These are phyloP conservation scores for Fusarium cicatricum DNA, from an alignment of 2,329 filamentous ascomycete genomes.

Conservation along the genomic window DNA sequence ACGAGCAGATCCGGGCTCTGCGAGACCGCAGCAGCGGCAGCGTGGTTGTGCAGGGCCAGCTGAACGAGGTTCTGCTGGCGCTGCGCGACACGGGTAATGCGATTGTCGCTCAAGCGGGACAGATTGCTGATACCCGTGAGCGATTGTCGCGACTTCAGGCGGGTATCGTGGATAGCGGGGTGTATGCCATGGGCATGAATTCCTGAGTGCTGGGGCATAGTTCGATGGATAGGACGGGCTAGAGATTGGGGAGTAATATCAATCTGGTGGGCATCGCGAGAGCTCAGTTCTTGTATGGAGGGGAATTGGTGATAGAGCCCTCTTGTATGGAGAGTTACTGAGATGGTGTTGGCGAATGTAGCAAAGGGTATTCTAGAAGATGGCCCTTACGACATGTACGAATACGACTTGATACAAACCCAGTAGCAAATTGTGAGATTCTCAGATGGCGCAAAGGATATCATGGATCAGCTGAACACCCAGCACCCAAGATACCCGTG, in stretches of 20 bases:
- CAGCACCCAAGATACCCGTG: not conserved
- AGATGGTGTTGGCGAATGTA: slow-evolving; percentile 11
- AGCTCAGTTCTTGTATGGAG: slow-evolving; percentile 11
- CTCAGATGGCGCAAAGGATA: no score
- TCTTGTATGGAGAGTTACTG: not conserved
- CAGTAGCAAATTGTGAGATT: slow-evolving; percentile 1
- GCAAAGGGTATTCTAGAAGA: slow-evolving; percentile 15
- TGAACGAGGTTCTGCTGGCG: slow-evolving; percentile 49
- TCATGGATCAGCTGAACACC: no score
- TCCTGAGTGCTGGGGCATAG: slow-evolving; percentile 25
- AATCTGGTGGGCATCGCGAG: slow-evolving; percentile 20
- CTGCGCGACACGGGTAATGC: slow-evolving; percentile 52
- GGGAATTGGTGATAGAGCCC: slow-evolving; percentile 5
- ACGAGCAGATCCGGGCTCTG: slow-evolving; percentile 52
- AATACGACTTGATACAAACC: slow-evolving; percentile 27
- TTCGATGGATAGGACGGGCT: not conserved
- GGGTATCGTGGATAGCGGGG: slow-evolving; percentile 50
- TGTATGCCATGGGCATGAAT: slow-evolving; percentile 47
- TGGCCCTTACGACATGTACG: slow-evolving; percentile 40
- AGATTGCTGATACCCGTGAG: slow-evolving; percentile 55
- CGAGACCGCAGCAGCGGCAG: slow-evolving; percentile 46
- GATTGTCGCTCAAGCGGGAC: slow-evolving; percentile 53
- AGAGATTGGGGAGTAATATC: slow-evolving; percentile 17
- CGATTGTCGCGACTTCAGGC: slow-evolving; percentile 52
- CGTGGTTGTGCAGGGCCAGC: slow-evolving; percentile 48